Conservation (phyloP, 2,329 filamentous ascomycete genomes). For the Penicillium sp. region DNA sequence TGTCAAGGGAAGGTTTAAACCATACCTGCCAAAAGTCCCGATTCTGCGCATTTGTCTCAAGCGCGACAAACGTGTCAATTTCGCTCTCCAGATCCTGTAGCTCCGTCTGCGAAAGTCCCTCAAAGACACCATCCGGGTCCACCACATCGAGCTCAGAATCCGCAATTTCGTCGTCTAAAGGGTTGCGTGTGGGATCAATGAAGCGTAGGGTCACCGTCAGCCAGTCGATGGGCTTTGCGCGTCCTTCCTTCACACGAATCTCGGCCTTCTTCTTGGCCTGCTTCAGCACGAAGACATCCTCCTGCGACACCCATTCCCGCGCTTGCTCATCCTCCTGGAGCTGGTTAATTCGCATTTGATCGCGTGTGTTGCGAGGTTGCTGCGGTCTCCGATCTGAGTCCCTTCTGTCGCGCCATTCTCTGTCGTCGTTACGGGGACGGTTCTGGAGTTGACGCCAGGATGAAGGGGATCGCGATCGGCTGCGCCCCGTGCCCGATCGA, state of each 20-base stretch:
- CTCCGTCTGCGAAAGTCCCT: constrained; percentile 65
- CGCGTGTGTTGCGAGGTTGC: constrained; percentile 38
- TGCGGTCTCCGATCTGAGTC: constrained; percentile 20
- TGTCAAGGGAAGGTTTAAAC: not conserved
- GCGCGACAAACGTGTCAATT: constrained; percentile 72
- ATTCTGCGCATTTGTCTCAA: constrained; percentile 77
- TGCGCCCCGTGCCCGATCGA: constrained; percentile 37
- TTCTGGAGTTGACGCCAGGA: constrained; percentile 41
- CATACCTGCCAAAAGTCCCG: constrained; percentile 79
- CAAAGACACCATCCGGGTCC: constrained; percentile 76
- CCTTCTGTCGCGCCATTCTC: constrained; percentile 27
- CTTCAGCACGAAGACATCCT: constrained; percentile 92
- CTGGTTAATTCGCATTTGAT: constrained; percentile 49
- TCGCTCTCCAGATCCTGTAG: constrained; percentile 76
- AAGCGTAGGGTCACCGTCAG: constrained; percentile 87
- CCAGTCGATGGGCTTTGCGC: constrained; percentile 90
- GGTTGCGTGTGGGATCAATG: constrained; percentile 77
- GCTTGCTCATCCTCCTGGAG: constrained; percentile 75
- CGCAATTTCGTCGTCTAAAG: constrained; percentile 75
- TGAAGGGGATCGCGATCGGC: constrained; percentile 43
- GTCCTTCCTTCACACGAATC: constrained; percentile 85
- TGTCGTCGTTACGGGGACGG: constrained; percentile 34
- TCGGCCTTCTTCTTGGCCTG: constrained; percentile 98
- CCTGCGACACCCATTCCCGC: constrained; percentile 82
- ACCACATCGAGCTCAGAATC: constrained; percentile 76